phyloP scores from a whole-genome alignment of 2,329 filamentous ascomycete genomes.

The Annulohypoxylon truncatum region DNA sequence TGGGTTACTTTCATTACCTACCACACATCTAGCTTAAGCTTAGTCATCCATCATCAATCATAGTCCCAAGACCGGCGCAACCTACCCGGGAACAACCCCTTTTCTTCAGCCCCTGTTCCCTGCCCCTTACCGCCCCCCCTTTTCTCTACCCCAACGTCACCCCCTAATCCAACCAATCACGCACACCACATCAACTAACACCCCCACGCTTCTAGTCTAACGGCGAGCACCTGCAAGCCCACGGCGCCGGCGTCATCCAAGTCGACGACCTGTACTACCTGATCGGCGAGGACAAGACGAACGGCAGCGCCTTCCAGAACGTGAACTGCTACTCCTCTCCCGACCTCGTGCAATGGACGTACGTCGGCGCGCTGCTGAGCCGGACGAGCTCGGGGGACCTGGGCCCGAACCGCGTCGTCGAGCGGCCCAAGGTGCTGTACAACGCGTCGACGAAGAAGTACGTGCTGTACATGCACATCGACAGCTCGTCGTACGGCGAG shows the following conservation, averaged over 20 bases:
- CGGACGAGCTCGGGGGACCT: conserved; percentile 63
- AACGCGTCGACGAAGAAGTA: conserved; percentile 73
- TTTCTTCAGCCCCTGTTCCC: background rate
- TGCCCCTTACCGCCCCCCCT: no score
- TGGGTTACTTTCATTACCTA: conserved; percentile 39
- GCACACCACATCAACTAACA: background rate
- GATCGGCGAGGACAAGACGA: conserved; percentile 76
- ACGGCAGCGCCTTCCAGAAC: conserved; percentile 70
- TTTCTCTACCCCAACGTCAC: background rate
- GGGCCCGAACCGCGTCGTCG: conserved; percentile 71
- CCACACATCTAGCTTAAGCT: no score
- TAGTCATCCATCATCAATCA: background rate
- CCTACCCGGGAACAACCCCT: conserved; percentile 11
- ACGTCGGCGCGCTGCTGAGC: conserved; percentile 68
- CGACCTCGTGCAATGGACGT: conserved; percentile 73
- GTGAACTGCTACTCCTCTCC: conserved; percentile 75
- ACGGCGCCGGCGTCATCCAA: conserved; percentile 72
- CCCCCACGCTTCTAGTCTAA: conserved; percentile 50
- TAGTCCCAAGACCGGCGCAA: background rate
- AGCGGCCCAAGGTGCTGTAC: conserved; percentile 76
- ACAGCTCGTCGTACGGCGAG: conserved; percentile 67
- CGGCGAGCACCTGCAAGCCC: conserved; percentile 71
- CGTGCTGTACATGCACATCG: conserved; percentile 78
- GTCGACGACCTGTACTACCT: conserved; percentile 71
- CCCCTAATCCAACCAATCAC: background rate